Evolutionary conservation across 768 basidiomycete genomes (phyloP).

Genomic region (Leccinum arenicola): DNA sequence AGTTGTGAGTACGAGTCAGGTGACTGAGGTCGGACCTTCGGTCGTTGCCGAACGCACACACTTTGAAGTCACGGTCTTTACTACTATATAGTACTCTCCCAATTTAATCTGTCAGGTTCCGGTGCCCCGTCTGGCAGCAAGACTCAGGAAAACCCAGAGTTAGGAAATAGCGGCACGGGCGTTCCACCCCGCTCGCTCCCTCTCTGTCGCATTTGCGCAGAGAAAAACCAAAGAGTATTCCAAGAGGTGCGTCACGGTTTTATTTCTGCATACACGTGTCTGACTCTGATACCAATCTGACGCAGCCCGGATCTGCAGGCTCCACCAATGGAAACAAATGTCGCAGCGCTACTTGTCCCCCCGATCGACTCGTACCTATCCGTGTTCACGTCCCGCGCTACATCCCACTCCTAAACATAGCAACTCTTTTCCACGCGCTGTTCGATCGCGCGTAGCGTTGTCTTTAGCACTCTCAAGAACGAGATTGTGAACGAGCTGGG

Average conservation of each 20-base stretch:
- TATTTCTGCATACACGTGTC: constrained; percentile 34
- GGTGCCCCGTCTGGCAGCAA: too few species aligned
- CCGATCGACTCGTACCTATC: constrained; percentile 97
- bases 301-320: constrained; percentile 83
- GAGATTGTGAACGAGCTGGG: constrained; percentile 81
- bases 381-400: constrained; percentile 94
- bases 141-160: too few species aligned
- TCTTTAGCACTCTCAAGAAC: constrained; percentile 93
- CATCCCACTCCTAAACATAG: constrained; percentile 67
- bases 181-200: too few species aligned
- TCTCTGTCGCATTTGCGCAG: constrained; percentile 56
- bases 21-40: too few species aligned
- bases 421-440: constrained; percentile 91
- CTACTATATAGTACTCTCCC: too few species aligned
- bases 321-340: constrained; percentile 81
- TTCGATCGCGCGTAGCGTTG: constrained; percentile 90
- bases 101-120: too few species aligned
- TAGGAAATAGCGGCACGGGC: too few species aligned
- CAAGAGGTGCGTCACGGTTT: constrained; percentile 58
- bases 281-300: neutral
- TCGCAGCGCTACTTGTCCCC: constrained; percentile 87
- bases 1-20: too few species aligned
- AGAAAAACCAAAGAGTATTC: constrained; percentile 77
- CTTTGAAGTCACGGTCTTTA: too few species aligned
- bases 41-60: too few species aligned